These are phyloP conservation scores for Diaporthe vaccinii DNA, from an alignment of 2,329 filamentous ascomycete species.

Conservation along the genomic window DNA sequence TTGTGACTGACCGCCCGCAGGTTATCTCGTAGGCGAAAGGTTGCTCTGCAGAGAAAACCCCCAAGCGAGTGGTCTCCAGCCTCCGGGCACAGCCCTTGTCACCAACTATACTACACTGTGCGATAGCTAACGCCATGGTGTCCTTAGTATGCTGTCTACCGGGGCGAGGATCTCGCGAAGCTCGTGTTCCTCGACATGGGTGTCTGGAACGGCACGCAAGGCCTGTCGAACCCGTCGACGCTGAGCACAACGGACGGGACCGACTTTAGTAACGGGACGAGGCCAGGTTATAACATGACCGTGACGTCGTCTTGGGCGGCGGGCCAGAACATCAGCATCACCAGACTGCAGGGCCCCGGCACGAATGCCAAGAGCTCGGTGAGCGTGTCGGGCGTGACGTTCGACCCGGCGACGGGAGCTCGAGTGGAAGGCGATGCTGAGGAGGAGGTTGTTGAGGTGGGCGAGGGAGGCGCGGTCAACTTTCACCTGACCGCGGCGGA, in stretches of 20 bases:
- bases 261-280: conserved; percentile 47
- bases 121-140: background rate
- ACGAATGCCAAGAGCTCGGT: conserved; percentile 53
- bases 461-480: conserved; percentile 45
- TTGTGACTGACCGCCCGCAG: background rate
- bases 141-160: conserved; percentile 48
- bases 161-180: conserved; percentile 45
- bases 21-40: background rate
- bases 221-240: conserved; percentile 52
- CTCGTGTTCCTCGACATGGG: conserved; percentile 54
- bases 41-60: no score
- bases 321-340: conserved; percentile 44
- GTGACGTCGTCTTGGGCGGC: conserved; percentile 50
- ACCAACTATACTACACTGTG: background rate
- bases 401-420: conserved; percentile 48
- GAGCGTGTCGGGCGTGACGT: conserved; percentile 49
- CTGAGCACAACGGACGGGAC: conserved; percentile 47
- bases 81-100: background rate
- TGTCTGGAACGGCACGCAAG: conserved; percentile 53
- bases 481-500: conserved; percentile 48
- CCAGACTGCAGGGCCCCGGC: conserved; percentile 50
- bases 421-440: conserved; percentile 39
- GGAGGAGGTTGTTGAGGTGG: conserved; percentile 47
- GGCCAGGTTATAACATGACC: conserved; percentile 46
- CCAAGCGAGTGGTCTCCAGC: background rate